These are phyloP conservation scores for Salix suchowensis DNA, from an alignment of 345 rosid species.

Conservation along the genomic window DNA sequence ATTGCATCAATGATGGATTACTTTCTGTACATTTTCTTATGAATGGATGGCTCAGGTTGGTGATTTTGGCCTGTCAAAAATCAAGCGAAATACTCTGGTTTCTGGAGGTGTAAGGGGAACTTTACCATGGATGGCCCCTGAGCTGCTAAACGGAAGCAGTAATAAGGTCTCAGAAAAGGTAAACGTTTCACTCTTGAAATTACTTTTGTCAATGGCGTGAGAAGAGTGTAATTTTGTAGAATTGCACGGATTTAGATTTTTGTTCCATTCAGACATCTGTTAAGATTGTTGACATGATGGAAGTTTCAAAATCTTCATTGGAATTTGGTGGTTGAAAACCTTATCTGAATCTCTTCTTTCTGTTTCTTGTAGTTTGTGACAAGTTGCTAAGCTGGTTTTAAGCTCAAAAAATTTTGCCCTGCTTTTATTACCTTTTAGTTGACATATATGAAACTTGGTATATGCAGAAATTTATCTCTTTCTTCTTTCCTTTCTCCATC, in stretches of 20 bases:
- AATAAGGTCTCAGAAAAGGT: slow-evolving; percentile 85
- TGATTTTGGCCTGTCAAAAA: slow-evolving; percentile 85
- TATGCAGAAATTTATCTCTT: neutral
- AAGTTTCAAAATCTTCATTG: neutral
- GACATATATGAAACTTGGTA: slow-evolving; percentile 4
- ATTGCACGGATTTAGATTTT: neutral
- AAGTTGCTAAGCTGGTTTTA: neutral
- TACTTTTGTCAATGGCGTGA: neutral
- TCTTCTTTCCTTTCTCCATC: neutral
- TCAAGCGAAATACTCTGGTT: slow-evolving; percentile 72
- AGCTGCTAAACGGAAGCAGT: slow-evolving; percentile 70
- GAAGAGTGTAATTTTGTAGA: neutral
- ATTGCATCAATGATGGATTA: neutral
- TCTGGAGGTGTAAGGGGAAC: slow-evolving; percentile 89
- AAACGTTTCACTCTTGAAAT: slow-evolving; percentile 8
- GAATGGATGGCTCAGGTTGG: slow-evolving; percentile 47
- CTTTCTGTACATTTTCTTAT: slow-evolving; percentile 12
- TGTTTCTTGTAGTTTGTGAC: neutral
- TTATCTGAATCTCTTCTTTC: neutral
- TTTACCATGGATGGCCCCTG: slow-evolving; percentile 91
- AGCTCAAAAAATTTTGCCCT: neutral
- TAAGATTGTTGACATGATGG: neutral
- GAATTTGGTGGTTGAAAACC: neutral
- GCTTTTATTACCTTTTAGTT: neutral
- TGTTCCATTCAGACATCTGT: neutral